phyloP scores from a whole-genome alignment of 768 basidiomycete genomes.

The Pleurotus eryngii region DNA sequence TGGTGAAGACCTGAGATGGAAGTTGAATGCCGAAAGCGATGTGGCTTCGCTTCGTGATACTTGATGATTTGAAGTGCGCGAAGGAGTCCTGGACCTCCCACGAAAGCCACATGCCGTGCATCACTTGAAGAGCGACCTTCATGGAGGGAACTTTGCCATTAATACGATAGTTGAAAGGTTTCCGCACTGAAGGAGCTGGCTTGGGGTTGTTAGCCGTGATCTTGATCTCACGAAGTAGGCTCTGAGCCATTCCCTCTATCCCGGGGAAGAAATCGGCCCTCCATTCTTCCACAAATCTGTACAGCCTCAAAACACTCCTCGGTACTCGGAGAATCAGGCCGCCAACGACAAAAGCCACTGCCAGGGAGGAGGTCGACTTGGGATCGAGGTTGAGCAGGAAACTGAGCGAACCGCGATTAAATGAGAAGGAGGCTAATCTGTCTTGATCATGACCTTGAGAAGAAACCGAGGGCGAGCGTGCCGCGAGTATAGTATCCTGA shows the following conservation, averaged over 20 bases:
- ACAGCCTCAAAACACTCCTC: constrained; percentile 76
- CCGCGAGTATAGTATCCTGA: constrained; percentile 52
- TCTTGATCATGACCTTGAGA: constrained; percentile 43
- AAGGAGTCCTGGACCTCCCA: constrained; percentile 60
- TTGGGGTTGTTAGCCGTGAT: constrained; percentile 28
- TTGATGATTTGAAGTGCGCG: constrained; percentile 41
- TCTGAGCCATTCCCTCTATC: constrained; percentile 63
- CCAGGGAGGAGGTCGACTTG: constrained; percentile 32
- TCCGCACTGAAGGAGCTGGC: constrained; percentile 18
- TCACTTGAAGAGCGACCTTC: constrained; percentile 70
- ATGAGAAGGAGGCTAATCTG: constrained; percentile 57
- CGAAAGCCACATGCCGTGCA: constrained; percentile 86
- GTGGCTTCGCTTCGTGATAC: constrained; percentile 25
- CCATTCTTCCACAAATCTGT: constrained; percentile 83
- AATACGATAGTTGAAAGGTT: constrained; percentile 39
- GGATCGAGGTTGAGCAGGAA: constrained; percentile 45
- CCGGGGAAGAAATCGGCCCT: constrained; percentile 73
- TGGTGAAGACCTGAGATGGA: constrained; percentile 55
- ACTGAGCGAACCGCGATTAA: constrained; percentile 45
- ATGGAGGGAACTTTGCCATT: constrained; percentile 50
- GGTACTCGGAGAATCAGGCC: constrained; percentile 61
- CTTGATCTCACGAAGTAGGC: constrained; percentile 60
- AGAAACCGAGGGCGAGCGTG: constrained; percentile 46
- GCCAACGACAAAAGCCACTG: constrained; percentile 41
- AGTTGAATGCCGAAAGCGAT: constrained; percentile 62